A percentile compares a stretch with the other conserved stretches of the same genome.
phyloP scores from a whole-genome alignment of 139 green algal genomes.

The Asterochloris sp. region DNA sequence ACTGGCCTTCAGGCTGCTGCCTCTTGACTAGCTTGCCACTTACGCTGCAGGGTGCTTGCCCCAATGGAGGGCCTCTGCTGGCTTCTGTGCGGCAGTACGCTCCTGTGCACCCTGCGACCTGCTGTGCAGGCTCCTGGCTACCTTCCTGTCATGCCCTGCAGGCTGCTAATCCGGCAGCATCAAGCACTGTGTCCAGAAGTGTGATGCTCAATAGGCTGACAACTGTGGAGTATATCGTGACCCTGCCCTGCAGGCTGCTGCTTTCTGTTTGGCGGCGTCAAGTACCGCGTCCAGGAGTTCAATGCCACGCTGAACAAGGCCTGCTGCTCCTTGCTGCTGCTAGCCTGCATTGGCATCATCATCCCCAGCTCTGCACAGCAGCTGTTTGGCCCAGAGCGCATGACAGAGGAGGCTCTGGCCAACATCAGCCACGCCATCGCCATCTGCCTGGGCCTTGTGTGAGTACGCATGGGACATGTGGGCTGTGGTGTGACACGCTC shows the following conservation, averaged over 20 bases:
- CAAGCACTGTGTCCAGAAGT: constrained; percentile 66
- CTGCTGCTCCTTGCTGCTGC: constrained; percentile 71
- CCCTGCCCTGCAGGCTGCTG: constrained; percentile 58
- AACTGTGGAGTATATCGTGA: too few relatives aligned
- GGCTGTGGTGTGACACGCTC: neutral
- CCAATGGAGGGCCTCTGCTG: too few relatives aligned
- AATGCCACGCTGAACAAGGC: constrained; percentile 66
- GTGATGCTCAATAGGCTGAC: constrained; percentile 37
- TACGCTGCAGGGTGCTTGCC: too few relatives aligned
- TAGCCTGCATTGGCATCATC: constrained; percentile 71
- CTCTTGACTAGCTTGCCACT: too few relatives aligned
- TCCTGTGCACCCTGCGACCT: too few relatives aligned
- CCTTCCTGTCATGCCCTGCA: constrained; percentile 22
- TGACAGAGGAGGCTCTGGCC: constrained; percentile 29
- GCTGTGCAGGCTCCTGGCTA: too few relatives aligned
- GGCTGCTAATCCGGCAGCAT: constrained; percentile 73
- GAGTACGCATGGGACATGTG: neutral
- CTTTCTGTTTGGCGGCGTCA: constrained; percentile 78
- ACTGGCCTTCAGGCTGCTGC: too few relatives aligned
- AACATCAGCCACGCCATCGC: constrained; percentile 57
- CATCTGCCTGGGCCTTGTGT: constrained; percentile 54
- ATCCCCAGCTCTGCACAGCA: constrained; percentile 60
- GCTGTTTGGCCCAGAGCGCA: constrained; percentile 5
- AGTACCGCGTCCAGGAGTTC: constrained; percentile 72
- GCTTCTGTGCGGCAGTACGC: too few relatives aligned